A percentile compares a stretch with the other conserved stretches of the same genome.
Conservation (phyloP, 1,284 basidiomycete genomes). For the Cutaneotrichosporon sp. region DNA sequence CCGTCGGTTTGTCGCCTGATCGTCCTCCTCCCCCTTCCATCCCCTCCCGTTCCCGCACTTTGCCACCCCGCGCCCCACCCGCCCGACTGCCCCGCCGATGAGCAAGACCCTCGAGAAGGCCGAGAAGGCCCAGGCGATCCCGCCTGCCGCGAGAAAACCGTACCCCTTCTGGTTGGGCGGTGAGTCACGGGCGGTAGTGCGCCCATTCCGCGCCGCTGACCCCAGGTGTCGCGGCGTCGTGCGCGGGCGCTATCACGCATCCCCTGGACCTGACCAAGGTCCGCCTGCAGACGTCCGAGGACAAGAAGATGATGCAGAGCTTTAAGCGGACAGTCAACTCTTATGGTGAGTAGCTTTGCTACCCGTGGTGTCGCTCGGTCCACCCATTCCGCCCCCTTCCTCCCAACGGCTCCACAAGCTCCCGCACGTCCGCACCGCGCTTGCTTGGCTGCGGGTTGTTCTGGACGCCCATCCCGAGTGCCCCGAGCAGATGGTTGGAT, state of each 20-base stretch:
- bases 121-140: slow-evolving; percentile 4
- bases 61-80: neutral
- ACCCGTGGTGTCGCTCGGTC: neutral
- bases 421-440: no score
- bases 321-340: slow-evolving; percentile 66
- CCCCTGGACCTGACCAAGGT: slow-evolving; percentile 85
- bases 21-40: neutral
- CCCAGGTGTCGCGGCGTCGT: slow-evolving; percentile 71
- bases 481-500: neutral
- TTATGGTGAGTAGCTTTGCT: slow-evolving; percentile 34
- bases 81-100: neutral
- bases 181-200: slow-evolving; percentile 45
- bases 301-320: slow-evolving; percentile 80
- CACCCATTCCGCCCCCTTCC: no score
- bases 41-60: neutral
- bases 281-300: slow-evolving; percentile 81
- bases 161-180: slow-evolving; percentile 83
- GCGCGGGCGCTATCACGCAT: slow-evolving; percentile 78
- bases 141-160: slow-evolving; percentile 54
- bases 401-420: no score
- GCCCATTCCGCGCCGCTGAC: slow-evolving; percentile 6
- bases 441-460: neutral
- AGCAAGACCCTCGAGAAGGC: neutral
- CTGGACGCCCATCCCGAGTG: neutral
- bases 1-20: neutral